Evolutionary conservation across 2,329 filamentous ascomycete species (phyloP).

Genomic region (Zasmidium cellare): DNA sequence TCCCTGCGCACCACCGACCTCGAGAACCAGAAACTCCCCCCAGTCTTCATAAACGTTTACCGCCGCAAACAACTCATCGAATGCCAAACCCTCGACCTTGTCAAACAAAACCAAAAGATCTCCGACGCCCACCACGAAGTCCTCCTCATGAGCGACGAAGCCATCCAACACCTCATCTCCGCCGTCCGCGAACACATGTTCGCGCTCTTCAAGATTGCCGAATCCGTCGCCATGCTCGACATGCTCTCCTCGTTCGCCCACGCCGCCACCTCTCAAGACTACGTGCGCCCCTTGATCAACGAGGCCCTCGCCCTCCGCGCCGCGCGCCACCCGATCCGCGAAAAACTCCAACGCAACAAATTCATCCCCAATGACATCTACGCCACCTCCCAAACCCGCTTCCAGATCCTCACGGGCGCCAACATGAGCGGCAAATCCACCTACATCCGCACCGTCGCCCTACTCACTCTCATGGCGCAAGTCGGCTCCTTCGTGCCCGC

Average conservation of each 20-base stretch:
- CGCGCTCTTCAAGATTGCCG: conserved; percentile 77
- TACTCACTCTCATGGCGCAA: conserved; percentile 91
- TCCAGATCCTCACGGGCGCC: conserved; percentile 91
- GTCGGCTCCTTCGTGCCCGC: conserved; percentile 90
- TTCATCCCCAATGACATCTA: conserved; percentile 92
- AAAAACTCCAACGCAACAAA: conserved; percentile 66
- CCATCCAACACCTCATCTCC: conserved; percentile 69
- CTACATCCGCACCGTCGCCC: conserved; percentile 81
- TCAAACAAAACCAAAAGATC: conserved; percentile 75
- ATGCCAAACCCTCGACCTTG: conserved; percentile 80
- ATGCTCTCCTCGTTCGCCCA: conserved; percentile 67
- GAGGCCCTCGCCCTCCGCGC: conserved; percentile 70
- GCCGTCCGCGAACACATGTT: conserved; percentile 72
- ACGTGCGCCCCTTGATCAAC: conserved; percentile 68
- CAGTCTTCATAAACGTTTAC: conserved; percentile 74
- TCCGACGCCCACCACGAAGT: conserved; percentile 81
- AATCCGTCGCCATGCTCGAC: conserved; percentile 82
- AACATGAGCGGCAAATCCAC: conserved; percentile 99
- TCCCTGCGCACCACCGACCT: conserved; percentile 64
- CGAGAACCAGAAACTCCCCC: conserved; percentile 60
- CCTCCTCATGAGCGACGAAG: conserved; percentile 73
- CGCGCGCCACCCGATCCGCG: conserved; percentile 76
- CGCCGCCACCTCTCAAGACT: conserved; percentile 66
- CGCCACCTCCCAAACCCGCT: conserved; percentile 74
- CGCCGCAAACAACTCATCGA: conserved; percentile 74